Conservation (phyloP, 768 basidiomycete species). For the Leccinellum luteum region DNA sequence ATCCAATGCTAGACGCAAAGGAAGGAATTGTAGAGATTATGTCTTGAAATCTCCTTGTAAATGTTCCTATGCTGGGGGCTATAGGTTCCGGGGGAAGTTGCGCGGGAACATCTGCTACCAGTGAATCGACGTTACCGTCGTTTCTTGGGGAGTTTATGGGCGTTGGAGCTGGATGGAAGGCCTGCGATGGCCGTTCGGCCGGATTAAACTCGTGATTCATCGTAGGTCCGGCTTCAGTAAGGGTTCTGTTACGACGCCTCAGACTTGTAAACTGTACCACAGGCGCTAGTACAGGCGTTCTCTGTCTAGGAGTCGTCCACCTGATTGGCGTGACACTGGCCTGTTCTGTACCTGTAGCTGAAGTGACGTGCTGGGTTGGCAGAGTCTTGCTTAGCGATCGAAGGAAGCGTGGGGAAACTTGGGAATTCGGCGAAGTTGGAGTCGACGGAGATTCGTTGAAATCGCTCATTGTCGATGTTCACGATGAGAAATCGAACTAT, state of each 20-base stretch:
- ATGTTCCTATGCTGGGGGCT: constrained; percentile 21
- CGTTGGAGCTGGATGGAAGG: background rate
- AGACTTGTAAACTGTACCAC: constrained; percentile 15
- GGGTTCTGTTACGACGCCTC: constrained; percentile 10
- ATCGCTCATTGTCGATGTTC: constrained; percentile 4
- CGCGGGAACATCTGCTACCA: constrained; percentile 6
- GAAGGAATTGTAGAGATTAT: constrained; percentile 46
- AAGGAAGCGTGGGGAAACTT: constrained; percentile 13
- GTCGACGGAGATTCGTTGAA: background rate
- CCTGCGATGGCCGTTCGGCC: constrained; percentile 4
- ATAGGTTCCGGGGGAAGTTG: constrained; percentile 37
- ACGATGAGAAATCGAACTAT: background rate
- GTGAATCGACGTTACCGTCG: constrained; percentile 4
- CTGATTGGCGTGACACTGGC: background rate
- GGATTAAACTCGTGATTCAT: constrained; percentile 7
- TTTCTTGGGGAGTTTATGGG: constrained; percentile 6
- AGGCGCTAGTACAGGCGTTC: constrained; percentile 4
- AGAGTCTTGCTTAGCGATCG: constrained; percentile 21
- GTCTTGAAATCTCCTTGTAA: constrained; percentile 52
- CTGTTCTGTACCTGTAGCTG: constrained; percentile 4
- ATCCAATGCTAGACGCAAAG: constrained; percentile 17
- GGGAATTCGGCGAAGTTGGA: background rate
- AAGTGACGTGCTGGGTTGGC: constrained; percentile 13
- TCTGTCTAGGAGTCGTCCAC: constrained; percentile 17
- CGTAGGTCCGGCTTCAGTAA: background rate